Evolutionary conservation across 2,329 filamentous ascomycete genomes (phyloP), one percentile per base, ranked within the genome.

Genomic region (Penicillium sp.): DNA sequence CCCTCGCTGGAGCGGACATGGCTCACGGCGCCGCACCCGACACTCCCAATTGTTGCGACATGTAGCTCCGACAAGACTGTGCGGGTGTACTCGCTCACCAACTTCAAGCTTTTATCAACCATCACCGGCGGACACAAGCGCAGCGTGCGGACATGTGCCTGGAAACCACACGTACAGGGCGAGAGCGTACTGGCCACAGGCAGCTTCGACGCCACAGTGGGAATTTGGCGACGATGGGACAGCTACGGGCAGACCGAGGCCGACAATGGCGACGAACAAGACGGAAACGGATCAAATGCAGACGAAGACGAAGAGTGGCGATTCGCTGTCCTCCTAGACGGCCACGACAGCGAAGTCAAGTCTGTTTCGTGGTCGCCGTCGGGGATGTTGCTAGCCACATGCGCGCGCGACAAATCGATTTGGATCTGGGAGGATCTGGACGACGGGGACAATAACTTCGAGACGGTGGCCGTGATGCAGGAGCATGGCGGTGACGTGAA

Each of bases 381-480:
- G 86, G 96, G 74, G 76, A 91, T 52, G 77, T 80, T 89, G 59
- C 78, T 98, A 4, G 93, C 93, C 5, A 96, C 90, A 0, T 96
- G 90, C 69, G 87, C 83, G 43, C 80, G 93, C 40, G 93, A 98
- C 67, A 97, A 97, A 73, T 86, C 82, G 13, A 88, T 97, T 14
- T 98, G 93, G 93, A 88, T 98, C 59, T 98, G 93, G 93, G 93
- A 98, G 70, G 93, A 97, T 66, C 80, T 96, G 44, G 72, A 74
- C 45, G 85, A 87, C 56, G 86, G 85, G 13, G 90, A 95, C 45
- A 91, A 95, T 66, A 93, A 97, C 66, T 97, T 90, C 74, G 93
- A 98, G 76, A 97, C 93, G 1, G 84, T 97, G 13, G 93, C 91
- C 0, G 91, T 97, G 43, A 77, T 97, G 61, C 89, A 87, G 69